phyloP scores from a whole-genome alignment of 352 stramenopile genomes.

The Globisporangium paddicum region DNA sequence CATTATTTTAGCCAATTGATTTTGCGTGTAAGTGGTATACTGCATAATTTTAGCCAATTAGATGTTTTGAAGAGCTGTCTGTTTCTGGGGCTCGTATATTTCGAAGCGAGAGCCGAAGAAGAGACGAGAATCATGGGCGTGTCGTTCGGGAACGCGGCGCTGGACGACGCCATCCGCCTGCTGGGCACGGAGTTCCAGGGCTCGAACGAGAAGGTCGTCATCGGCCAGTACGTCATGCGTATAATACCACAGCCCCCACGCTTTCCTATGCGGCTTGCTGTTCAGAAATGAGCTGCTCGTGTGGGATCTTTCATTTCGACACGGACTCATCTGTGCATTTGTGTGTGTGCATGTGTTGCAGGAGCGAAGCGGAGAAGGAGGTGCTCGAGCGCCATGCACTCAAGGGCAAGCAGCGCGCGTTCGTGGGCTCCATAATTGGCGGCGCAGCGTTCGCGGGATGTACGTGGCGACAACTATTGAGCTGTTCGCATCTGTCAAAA shows the following conservation, averaged over 20 bases:
- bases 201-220: constrained; percentile 34
- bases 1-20: neutral
- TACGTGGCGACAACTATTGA: constrained; percentile 1
- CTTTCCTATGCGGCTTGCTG: neutral
- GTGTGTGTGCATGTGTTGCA: constrained; percentile 11
- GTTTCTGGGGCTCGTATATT: neutral
- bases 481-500: neutral
- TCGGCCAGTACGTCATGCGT: constrained; percentile 46
- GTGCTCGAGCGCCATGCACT: constrained; percentile 46
- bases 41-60: neutral
- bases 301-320: neutral
- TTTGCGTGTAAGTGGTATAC: neutral
- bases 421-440: constrained; percentile 34
- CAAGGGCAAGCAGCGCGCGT: constrained; percentile 40
- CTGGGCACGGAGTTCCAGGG: constrained; percentile 56
- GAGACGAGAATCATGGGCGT: constrained; percentile 4
- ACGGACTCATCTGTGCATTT: neutral
- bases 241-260: no score
- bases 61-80: no score
- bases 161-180: constrained; percentile 68
- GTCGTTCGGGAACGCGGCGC: constrained; percentile 20
- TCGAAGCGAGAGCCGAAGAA: neutral
- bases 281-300: neutral
- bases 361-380: constrained; percentile 58
- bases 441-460: constrained; percentile 22